Conservation (phyloP, 176 grass and related monocot genomes). For the Oryza australiensis region DNA sequence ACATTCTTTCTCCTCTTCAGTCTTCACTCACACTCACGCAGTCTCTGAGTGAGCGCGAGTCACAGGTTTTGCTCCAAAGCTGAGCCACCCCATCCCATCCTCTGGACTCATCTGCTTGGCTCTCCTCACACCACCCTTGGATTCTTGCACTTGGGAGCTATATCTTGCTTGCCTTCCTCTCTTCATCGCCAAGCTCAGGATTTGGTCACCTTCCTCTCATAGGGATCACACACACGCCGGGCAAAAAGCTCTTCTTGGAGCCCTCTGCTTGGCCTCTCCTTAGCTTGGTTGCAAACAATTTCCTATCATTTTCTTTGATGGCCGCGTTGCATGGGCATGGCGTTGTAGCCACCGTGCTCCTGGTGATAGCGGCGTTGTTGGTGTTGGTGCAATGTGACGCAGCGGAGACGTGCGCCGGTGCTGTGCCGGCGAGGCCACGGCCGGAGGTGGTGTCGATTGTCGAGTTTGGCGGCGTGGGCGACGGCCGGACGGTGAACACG, state of each 20-base stretch:
- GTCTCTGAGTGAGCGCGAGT: neutral
- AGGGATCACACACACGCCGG: constrained; percentile 11
- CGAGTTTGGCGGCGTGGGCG: constrained; percentile 70
- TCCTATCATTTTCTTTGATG: constrained; percentile 7
- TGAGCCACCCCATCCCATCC: constrained; percentile 1
- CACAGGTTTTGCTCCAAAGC: constrained; percentile 4
- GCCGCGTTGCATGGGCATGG: constrained; percentile 10
- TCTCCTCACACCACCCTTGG: constrained; percentile 25
- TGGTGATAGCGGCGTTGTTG: neutral
- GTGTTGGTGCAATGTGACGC: constrained; percentile 7
- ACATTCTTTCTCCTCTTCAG: neutral
- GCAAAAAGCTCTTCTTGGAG: constrained; percentile 59
- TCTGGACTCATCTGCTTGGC: constrained; percentile 58
- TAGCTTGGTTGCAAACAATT: neutral
- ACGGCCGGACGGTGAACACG: constrained; percentile 74
- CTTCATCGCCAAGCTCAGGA: constrained; percentile 17
- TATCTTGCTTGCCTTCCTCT: constrained; percentile 17
- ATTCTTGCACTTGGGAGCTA: constrained; percentile 40
- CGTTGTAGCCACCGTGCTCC: neutral
- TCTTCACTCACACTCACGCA: neutral
- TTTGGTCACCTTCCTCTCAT: constrained; percentile 2
- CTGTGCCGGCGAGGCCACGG: constrained; percentile 53
- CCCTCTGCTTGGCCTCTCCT: constrained; percentile 53
- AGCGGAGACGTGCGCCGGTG: constrained; percentile 44
- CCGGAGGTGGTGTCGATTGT: constrained; percentile 63